Evolutionary conservation across 306 rosid genomes (phyloP).

Genomic region (Trichosanthes cucumerina): DNA sequence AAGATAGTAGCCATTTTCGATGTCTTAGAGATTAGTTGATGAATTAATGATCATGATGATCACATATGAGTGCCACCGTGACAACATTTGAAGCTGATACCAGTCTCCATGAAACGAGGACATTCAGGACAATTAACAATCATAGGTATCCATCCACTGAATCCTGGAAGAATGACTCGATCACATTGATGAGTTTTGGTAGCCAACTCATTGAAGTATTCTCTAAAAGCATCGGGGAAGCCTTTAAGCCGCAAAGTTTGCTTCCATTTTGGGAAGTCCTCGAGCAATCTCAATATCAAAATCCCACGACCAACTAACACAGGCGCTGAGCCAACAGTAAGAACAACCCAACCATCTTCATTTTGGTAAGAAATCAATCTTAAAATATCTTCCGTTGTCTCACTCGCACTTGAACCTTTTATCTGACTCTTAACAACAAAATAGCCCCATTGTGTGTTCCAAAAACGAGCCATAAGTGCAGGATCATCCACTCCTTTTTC

Average conservation of each 20-base stretch:
- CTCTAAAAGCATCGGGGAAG: slow-evolving; percentile 3
- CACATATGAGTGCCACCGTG: slow-evolving; percentile 15
- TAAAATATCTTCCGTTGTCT: slow-evolving; percentile 28
- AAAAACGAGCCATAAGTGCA: not conserved
- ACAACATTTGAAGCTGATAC: slow-evolving; percentile 37
- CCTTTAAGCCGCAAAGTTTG: slow-evolving; percentile 16
- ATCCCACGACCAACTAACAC: slow-evolving; percentile 26
- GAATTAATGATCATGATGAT: too few relatives aligned
- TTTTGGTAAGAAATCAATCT: slow-evolving; percentile 33
- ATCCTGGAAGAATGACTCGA: slow-evolving; percentile 5
- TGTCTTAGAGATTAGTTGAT: not conserved
- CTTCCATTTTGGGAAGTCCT: slow-evolving; percentile 38
- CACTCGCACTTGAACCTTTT: not conserved
- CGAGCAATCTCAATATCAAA: slow-evolving; percentile 19
- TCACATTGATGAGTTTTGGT: slow-evolving; percentile 1
- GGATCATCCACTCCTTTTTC: slow-evolving; percentile 14
- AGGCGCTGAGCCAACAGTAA: slow-evolving; percentile 29
- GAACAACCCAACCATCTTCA: slow-evolving; percentile 36
- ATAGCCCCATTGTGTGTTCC: slow-evolving; percentile 19
- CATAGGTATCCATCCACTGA: slow-evolving; percentile 29
- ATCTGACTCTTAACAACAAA: not conserved
- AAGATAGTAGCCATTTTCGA: not conserved
- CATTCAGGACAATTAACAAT: slow-evolving; percentile 39
- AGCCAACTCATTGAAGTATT: slow-evolving; percentile 14
- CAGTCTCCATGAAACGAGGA: slow-evolving; percentile 33